A percentile compares a stretch with the other conserved stretches of the same genome.
These are phyloP conservation scores for Trichoderma arundinaceum DNA, from an alignment of 2,329 filamentous ascomycete genomes.

Conservation along the genomic window DNA sequence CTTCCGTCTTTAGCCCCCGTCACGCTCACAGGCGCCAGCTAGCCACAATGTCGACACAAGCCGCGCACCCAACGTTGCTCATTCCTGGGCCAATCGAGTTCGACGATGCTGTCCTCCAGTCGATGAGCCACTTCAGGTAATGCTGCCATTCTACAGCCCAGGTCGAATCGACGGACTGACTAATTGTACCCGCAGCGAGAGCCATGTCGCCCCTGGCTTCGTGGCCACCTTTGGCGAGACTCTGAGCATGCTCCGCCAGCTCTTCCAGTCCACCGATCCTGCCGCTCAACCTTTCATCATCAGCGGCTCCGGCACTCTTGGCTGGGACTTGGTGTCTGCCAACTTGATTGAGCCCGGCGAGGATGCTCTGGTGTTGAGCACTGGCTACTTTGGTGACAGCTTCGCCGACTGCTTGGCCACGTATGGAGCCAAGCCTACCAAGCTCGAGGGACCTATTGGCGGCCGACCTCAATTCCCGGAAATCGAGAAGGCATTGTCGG, in stretches of 20 bases:
- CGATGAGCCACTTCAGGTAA: slow-evolving; percentile 93
- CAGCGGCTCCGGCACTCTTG: slow-evolving; percentile 91
- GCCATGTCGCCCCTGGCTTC: slow-evolving; percentile 88
- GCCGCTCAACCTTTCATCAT: slow-evolving; percentile 89
- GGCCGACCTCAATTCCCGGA: slow-evolving; percentile 84
- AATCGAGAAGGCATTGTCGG: slow-evolving; percentile 84
- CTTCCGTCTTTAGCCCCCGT: neutral
- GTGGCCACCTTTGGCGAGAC: slow-evolving; percentile 91
- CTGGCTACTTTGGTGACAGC: slow-evolving; percentile 95
- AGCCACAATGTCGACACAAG: slow-evolving; percentile 65
- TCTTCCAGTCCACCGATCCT: slow-evolving; percentile 88
- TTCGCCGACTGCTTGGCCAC: slow-evolving; percentile 91
- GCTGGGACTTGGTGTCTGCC: slow-evolving; percentile 95
- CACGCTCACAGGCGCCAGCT: slow-evolving; percentile 35
- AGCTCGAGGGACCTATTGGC: slow-evolving; percentile 88
- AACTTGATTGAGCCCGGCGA: slow-evolving; percentile 91
- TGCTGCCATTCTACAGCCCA: neutral
- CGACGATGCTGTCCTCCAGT: slow-evolving; percentile 92
- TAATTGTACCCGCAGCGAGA: slow-evolving; percentile 67
- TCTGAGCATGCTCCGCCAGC: slow-evolving; percentile 83
- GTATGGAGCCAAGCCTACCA: slow-evolving; percentile 88
- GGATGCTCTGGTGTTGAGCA: slow-evolving; percentile 89
- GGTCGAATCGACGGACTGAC: slow-evolving; percentile 33
- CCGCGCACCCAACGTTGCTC: slow-evolving; percentile 74
- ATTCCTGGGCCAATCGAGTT: slow-evolving; percentile 98